Evolutionary conservation across 345 rosid species (phyloP).

Genomic region (Ceriops zippeliana): DNA sequence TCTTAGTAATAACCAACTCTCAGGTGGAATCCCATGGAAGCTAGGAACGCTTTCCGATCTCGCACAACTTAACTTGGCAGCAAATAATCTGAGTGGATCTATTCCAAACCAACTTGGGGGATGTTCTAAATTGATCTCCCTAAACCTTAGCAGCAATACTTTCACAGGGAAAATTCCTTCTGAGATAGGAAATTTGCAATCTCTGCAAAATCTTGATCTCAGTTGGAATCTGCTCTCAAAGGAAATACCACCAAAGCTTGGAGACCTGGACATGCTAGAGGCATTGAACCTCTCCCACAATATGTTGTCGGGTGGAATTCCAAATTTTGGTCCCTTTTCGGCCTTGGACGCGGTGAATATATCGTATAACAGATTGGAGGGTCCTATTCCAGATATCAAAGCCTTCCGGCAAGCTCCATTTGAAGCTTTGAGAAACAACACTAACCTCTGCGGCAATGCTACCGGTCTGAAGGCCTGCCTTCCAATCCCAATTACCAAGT

Average conservation of each 20-base stretch:
- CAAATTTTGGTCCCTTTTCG: not conserved
- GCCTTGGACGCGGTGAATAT: not conserved
- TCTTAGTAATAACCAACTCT: conserved; percentile 13
- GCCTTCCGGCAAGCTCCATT: too few species aligned
- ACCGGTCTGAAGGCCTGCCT: not conserved
- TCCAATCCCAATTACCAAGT: not conserved
- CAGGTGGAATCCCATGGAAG: conserved; percentile 19
- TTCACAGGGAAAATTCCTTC: not conserved
- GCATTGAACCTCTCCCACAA: not conserved
- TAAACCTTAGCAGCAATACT: not conserved
- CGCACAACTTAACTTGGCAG: conserved; percentile 17
- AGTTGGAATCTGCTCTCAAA: not conserved
- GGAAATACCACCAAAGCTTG: not conserved
- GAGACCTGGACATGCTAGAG: not conserved
- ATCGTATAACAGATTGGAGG: too few species aligned
- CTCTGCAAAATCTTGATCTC: not conserved
- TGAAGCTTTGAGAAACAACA: too few species aligned
- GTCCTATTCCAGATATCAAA: too few species aligned
- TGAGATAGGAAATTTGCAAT: not conserved
- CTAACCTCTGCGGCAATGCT: too few species aligned
- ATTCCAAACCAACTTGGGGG: conserved; percentile 16
- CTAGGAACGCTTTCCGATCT: conserved; percentile 22
- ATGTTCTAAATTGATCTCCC: not conserved
- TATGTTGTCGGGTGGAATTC: not conserved
- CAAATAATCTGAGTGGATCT: conserved; percentile 20